These are phyloP conservation scores for Purpureocillium lavendulum DNA, from an alignment of 2,329 filamentous ascomycete genomes.

Conservation along the genomic window DNA sequence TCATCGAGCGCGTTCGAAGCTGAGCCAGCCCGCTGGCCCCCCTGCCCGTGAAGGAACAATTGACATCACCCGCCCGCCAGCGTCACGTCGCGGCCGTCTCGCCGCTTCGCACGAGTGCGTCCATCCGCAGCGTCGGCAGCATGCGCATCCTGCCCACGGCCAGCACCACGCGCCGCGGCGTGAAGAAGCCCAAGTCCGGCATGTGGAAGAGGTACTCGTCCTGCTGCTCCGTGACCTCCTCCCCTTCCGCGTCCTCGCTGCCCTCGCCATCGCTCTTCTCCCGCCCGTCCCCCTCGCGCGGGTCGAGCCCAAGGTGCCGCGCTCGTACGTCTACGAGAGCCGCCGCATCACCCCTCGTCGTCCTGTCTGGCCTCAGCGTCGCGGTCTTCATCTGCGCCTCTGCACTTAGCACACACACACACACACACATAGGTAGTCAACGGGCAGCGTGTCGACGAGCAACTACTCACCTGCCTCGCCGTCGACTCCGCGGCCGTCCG, in stretches of 20 bases:
- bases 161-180: constrained; percentile 19
- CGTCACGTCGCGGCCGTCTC: too few relatives aligned
- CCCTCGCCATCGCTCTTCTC: constrained; percentile 5
- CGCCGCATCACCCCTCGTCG: too few relatives aligned
- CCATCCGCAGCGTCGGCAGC: constrained; percentile 5
- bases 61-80: too few relatives aligned
- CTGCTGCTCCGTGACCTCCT: constrained; percentile 5
- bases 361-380: not conserved
- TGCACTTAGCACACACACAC: not conserved
- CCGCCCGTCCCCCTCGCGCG: not conserved
- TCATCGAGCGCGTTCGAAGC: not conserved
- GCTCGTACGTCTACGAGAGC: not conserved
- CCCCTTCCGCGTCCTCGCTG: not conserved
- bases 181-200: constrained; percentile 15
- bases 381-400: not conserved
- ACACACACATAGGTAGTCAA: too few relatives aligned
- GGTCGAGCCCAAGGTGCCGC: not conserved
- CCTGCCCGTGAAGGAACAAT: too few relatives aligned
- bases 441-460: not conserved
- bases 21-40: too few relatives aligned
- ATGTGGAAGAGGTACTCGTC: constrained; percentile 13
- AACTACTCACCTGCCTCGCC: constrained; percentile 2
- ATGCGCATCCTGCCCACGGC: constrained; percentile 22
- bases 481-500: constrained; percentile 3
- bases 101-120: not conserved